A percentile compares a stretch with the other conserved stretches of the same genome.
Evolutionary conservation across 2,329 filamentous ascomycete genomes (phyloP).

Genomic region (Fusarium sp.): DNA sequence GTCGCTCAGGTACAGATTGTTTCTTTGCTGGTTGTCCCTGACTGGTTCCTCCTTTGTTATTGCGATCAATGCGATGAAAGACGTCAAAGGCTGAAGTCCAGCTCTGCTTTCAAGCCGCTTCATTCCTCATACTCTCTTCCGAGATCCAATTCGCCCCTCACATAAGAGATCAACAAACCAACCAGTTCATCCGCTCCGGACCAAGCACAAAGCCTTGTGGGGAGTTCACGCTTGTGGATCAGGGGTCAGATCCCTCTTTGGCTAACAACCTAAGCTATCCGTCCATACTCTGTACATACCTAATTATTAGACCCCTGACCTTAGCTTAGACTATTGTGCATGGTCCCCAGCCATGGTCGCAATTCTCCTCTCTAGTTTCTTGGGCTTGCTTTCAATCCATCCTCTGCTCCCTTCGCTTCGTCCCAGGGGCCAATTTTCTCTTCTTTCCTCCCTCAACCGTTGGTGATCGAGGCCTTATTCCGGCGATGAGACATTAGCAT

Average conservation of each 20-base stretch:
- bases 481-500: slow-evolving; percentile 37
- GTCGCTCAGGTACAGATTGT: slow-evolving; percentile 30
- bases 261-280: slow-evolving; percentile 4
- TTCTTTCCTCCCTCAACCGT: slow-evolving; percentile 28
- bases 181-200: background rate
- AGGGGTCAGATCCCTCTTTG: slow-evolving; percentile 32
- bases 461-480: slow-evolving; percentile 35
- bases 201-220: slow-evolving; percentile 27
- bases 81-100: slow-evolving; percentile 4
- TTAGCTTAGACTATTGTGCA: slow-evolving; percentile 36
- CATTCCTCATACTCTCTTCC: slow-evolving; percentile 26
- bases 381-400: slow-evolving; percentile 21
- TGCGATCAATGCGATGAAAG: slow-evolving; percentile 15
- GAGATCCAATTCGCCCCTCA: slow-evolving; percentile 14
- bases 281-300: background rate
- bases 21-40: slow-evolving; percentile 14
- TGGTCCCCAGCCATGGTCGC: slow-evolving; percentile 39
- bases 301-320: slow-evolving; percentile 34
- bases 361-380: slow-evolving; percentile 33
- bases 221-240: slow-evolving; percentile 28
- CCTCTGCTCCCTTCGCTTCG: slow-evolving; percentile 37
- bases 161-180: slow-evolving; percentile 20
- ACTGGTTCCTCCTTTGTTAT: slow-evolving; percentile 13
- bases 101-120: slow-evolving; percentile 19
- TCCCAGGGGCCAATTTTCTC: slow-evolving; percentile 29